Evolutionary conservation across 352 stramenopile species (phyloP).

Genomic region (Sclerospora graminicola): DNA sequence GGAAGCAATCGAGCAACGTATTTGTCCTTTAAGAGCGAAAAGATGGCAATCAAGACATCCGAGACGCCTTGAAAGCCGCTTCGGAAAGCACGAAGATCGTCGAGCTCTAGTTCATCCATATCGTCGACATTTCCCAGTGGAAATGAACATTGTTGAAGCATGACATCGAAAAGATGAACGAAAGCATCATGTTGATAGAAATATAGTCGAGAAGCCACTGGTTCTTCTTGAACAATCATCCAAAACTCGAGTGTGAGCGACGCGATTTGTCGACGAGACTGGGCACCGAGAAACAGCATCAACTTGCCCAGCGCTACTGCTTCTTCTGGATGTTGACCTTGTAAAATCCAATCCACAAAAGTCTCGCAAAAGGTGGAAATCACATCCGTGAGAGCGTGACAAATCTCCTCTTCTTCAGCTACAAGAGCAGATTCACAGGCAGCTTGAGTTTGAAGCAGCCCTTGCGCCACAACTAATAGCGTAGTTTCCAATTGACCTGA

Average conservation of each 20-base stretch:
- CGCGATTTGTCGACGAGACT: constrained; percentile 59
- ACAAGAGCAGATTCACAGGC: constrained; percentile 41
- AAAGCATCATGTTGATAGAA: constrained; percentile 58
- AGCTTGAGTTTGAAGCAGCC: constrained; percentile 32
- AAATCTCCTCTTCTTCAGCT: constrained; percentile 41
- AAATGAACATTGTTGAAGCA: constrained; percentile 51
- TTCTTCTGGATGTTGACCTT: constrained; percentile 31
- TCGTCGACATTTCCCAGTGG: constrained; percentile 22
- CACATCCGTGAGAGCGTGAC: constrained; percentile 48
- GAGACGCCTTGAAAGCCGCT: constrained; percentile 46
- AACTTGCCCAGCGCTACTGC: constrained; percentile 32
- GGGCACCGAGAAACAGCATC: constrained; percentile 45
- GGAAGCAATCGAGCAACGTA: constrained; percentile 33
- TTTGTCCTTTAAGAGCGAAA: constrained; percentile 38
- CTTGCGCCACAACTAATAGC: constrained; percentile 29
- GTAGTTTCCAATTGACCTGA: constrained; percentile 32
- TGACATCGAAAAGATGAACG: constrained; percentile 39
- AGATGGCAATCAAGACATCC: constrained; percentile 45
- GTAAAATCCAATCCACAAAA: constrained; percentile 60
- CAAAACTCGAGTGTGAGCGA: constrained; percentile 70
- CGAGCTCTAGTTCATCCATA: constrained; percentile 52
- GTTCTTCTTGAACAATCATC: constrained; percentile 56
- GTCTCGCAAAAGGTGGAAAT: constrained; percentile 62
- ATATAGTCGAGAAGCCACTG: constrained; percentile 34
- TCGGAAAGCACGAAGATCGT: constrained; percentile 50